Conservation (phyloP, 2,329 filamentous ascomycete genomes). For the Colletotrichum navitas region DNA sequence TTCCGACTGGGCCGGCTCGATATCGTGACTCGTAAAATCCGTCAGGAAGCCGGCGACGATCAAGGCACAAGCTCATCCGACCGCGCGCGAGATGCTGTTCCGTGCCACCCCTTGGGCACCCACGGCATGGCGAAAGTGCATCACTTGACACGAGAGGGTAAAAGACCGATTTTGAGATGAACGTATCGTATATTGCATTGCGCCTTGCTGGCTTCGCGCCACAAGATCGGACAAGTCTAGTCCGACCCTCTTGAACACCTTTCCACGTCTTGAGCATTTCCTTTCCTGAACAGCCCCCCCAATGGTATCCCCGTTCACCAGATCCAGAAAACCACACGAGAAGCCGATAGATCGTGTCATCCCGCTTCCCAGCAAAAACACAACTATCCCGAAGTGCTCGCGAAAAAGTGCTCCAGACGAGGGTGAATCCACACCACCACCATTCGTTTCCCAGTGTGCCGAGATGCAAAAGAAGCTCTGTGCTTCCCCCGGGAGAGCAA, state of each 20-base stretch:
- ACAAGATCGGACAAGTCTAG: slow-evolving; percentile 15
- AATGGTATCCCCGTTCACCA: slow-evolving; percentile 40
- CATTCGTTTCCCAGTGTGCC: slow-evolving; percentile 21
- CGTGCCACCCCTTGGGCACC: not conserved
- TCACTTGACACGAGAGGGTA: not conserved
- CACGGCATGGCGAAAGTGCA: not conserved
- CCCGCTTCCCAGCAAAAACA: slow-evolving; percentile 37
- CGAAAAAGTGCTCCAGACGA: slow-evolving; percentile 40
- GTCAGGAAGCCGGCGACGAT: not conserved
- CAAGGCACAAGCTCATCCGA: not conserved
- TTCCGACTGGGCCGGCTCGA: not conserved
- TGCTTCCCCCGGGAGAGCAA: slow-evolving; percentile 10
- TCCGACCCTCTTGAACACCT: slow-evolving; percentile 37
- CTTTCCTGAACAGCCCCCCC: slow-evolving; percentile 25
- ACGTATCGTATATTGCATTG: slow-evolving; percentile 54
- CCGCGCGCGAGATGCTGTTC: no score
- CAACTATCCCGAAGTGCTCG: slow-evolving; percentile 38
- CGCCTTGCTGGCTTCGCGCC: slow-evolving; percentile 48
- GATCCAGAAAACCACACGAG: slow-evolving; percentile 34
- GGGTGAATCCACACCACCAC: slow-evolving; percentile 24
- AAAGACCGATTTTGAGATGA: slow-evolving; percentile 35
- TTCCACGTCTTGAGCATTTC: slow-evolving; percentile 43
- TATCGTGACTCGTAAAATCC: not conserved
- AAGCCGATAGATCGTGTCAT: slow-evolving; percentile 43
- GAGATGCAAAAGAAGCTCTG: slow-evolving; percentile 23